Percentiles rank a stretch among this genome's conserved stretches.
Conservation (phyloP, 495 filamentous ascomycete species). For the Lasiosphaeria hispida region DNA sequence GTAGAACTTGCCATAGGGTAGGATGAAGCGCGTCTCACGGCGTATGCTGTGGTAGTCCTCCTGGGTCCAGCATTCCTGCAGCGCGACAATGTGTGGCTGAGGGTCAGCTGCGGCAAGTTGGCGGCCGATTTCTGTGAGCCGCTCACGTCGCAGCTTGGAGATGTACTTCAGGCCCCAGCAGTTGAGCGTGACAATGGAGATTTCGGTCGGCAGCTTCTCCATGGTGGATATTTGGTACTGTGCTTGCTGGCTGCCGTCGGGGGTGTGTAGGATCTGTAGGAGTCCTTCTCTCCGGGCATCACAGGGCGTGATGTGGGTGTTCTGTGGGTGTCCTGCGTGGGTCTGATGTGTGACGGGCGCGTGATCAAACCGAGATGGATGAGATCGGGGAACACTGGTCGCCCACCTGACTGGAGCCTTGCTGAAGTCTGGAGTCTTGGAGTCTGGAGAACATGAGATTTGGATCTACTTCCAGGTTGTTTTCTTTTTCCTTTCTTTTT, state of each 20-base stretch:
- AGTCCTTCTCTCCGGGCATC: no score
- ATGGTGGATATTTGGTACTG: slow-evolving; percentile 18
- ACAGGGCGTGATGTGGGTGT: no score
- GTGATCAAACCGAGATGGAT: no score
- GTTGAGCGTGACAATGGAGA: slow-evolving; percentile 83
- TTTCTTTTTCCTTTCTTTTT: background rate
- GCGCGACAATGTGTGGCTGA: slow-evolving; percentile 77
- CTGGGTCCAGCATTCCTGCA: slow-evolving; percentile 96
- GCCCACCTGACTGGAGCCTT: no score
- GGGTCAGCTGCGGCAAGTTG: slow-evolving; percentile 65
- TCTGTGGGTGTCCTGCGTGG: no score
- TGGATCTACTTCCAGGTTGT: background rate
- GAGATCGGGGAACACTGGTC: no score
- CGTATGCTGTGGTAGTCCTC: slow-evolving; percentile 85
- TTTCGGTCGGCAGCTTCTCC: slow-evolving; percentile 45
- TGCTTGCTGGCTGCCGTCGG: no score
- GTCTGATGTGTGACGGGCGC: no score
- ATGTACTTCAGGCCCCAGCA: slow-evolving; percentile 96
- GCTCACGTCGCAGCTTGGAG: slow-evolving; percentile 72
- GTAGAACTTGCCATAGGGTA: slow-evolving; percentile 97
- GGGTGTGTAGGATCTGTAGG: no score
- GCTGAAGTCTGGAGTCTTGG: background rate
- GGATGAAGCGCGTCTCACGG: slow-evolving; percentile 64
- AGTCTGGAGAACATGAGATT: background rate
- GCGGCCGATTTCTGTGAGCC: slow-evolving; percentile 78